phyloP scores from a whole-genome alignment of 2,329 filamentous ascomycete species.

The Botrytis medusae region DNA sequence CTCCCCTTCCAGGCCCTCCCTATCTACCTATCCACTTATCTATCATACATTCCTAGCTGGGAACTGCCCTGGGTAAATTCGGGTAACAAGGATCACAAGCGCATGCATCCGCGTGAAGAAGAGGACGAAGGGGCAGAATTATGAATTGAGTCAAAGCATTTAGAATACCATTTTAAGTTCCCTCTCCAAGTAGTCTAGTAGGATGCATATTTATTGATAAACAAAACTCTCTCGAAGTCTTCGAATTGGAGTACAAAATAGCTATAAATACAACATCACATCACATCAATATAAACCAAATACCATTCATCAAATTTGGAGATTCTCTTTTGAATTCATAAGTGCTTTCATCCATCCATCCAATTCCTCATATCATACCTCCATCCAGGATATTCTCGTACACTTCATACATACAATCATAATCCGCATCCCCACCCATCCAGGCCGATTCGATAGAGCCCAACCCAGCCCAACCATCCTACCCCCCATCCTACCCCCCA shows the following conservation, averaged over 20 bases:
- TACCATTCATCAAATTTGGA: neutral
- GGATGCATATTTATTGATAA: neutral
- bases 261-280: neutral
- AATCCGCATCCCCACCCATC: neutral
- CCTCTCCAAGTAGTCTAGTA: neutral
- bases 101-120: neutral
- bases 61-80: neutral
- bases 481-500: neutral
- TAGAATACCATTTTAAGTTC: neutral
- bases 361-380: slow-evolving; percentile 11
- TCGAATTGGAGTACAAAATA: neutral
- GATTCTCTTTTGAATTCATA: neutral
- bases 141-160: neutral
- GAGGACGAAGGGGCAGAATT: neutral
- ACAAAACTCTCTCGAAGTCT: neutral
- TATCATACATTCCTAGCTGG: neutral
- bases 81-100: neutral
- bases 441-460: slow-evolving; percentile 1
- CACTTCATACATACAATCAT: slow-evolving; percentile 9
- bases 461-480: slow-evolving; percentile 3
- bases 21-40: neutral
- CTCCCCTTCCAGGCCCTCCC: neutral
- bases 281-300: neutral
- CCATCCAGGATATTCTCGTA: slow-evolving; percentile 5
- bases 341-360: neutral